Percentiles rank a stretch among this genome's conserved stretches.
phyloP scores from a whole-genome alignment of 495 filamentous ascomycete species.

The Neurospora tetrasperma region DNA sequence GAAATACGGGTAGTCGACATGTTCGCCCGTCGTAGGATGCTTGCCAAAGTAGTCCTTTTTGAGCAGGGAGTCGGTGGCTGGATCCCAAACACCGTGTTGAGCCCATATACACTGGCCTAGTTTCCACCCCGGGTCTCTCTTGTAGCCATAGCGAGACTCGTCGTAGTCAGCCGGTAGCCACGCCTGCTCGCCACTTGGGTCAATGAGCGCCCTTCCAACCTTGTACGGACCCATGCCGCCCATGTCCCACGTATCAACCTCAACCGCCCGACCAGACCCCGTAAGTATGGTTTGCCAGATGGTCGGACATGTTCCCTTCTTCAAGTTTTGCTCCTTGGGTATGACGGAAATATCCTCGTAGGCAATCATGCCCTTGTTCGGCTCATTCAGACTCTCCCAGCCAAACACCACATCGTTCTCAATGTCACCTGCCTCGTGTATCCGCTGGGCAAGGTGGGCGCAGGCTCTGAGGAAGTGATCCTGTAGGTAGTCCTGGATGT shows the following conservation, averaged over 20 bases:
- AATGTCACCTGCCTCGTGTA: slow-evolving; percentile 84
- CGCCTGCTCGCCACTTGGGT: slow-evolving; percentile 73
- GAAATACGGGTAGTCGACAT: slow-evolving; percentile 70
- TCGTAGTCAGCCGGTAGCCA: slow-evolving; percentile 78
- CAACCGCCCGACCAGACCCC: slow-evolving; percentile 80
- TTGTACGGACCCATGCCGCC: slow-evolving; percentile 87
- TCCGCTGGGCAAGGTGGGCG: slow-evolving; percentile 67
- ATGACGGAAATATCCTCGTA: slow-evolving; percentile 72
- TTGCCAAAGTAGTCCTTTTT: slow-evolving; percentile 84
- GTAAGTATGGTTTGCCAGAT: slow-evolving; percentile 89
- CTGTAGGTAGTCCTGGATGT: slow-evolving; percentile 95
- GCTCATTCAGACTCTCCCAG: slow-evolving; percentile 94
- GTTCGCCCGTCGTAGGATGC: slow-evolving; percentile 56
- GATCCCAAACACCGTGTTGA: slow-evolving; percentile 94
- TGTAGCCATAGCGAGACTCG: slow-evolving; percentile 83
- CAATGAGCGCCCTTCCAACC: slow-evolving; percentile 69
- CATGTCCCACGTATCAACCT: slow-evolving; percentile 87
- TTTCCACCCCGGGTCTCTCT: slow-evolving; percentile 78
- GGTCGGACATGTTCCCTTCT: slow-evolving; percentile 88
- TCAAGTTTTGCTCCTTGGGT: slow-evolving; percentile 79
- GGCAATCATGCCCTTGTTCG: slow-evolving; percentile 82
- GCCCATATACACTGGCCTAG: slow-evolving; percentile 93
- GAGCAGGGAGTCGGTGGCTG: slow-evolving; percentile 61
- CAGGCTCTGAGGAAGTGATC: slow-evolving; percentile 74
- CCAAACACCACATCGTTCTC: slow-evolving; percentile 84